These are phyloP conservation scores for Hygrophoropsis aurantiaca DNA, from an alignment of 768 basidiomycete species.

Conservation along the genomic window DNA sequence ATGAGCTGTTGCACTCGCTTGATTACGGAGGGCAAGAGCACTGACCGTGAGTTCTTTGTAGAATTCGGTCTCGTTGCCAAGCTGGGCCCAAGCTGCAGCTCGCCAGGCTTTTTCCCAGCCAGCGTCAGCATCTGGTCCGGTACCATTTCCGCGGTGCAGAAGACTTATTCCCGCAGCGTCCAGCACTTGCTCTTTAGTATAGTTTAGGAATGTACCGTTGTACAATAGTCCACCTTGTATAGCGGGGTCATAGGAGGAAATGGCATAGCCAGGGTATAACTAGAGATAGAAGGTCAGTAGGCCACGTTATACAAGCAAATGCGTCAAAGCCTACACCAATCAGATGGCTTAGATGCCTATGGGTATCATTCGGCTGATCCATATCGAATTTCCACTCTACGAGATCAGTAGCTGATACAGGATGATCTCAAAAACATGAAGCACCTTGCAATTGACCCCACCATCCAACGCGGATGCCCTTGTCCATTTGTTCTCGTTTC, in stretches of 20 bases:
- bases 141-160: conserved; percentile 68
- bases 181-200: conserved; percentile 56
- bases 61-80: conserved; percentile 53
- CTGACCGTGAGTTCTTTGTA: conserved; percentile 67
- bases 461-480: conserved; percentile 66
- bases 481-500: conserved; percentile 67
- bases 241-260: conserved; percentile 51
- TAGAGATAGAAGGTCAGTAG: conserved; percentile 4
- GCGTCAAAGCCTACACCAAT: conserved; percentile 41
- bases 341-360: conserved; percentile 75
- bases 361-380: conserved; percentile 62
- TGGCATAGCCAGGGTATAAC: conserved; percentile 75
- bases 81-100: conserved; percentile 73
- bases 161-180: conserved; percentile 59
- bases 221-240: conserved; percentile 42
- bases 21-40: no score
- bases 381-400: conserved; percentile 79
- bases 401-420: no score
- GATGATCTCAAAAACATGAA: no score
- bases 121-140: conserved; percentile 67
- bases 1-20: no score
- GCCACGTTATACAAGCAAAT: no score
- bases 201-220: conserved; percentile 35
- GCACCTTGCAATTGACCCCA: conserved; percentile 80
- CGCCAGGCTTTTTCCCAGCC: conserved; percentile 85